A percentile compares a stretch with the other conserved stretches of the same genome.
These are phyloP conservation scores for Neohortaea acidophila DNA, from an alignment of 495 filamentous ascomycete genomes.

Conservation along the genomic window DNA sequence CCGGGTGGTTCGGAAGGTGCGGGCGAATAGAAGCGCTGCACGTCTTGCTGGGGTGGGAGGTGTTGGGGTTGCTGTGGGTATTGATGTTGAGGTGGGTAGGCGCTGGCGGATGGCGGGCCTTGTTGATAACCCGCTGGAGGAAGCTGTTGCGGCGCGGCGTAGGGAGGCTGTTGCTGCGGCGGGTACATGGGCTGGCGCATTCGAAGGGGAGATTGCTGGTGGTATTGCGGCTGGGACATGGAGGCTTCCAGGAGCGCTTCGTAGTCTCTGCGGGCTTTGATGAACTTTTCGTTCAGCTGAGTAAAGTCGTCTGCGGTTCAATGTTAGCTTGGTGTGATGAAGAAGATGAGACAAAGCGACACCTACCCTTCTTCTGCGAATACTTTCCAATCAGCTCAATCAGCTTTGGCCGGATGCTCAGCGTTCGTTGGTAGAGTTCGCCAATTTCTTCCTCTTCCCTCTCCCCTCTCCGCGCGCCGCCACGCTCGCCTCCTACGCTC, in stretches of 20 bases:
- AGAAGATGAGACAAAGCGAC: not conserved
- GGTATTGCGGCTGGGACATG: conserved; percentile 54
- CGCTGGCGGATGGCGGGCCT: conserved; percentile 14
- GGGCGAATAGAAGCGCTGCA: conserved; percentile 20
- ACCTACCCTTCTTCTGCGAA: conserved; percentile 89
- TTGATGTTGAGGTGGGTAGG: conserved; percentile 24
- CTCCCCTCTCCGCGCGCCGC: conserved; percentile 19
- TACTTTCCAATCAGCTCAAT: conserved; percentile 99
- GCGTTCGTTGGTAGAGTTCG: conserved; percentile 70
- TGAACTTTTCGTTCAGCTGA: conserved; percentile 96
- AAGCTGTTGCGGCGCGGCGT: conserved; percentile 33
- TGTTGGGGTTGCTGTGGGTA: conserved; percentile 30
- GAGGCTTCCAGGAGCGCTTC: conserved; percentile 89
- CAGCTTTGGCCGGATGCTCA: conserved; percentile 88
- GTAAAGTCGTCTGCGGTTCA: conserved; percentile 73
- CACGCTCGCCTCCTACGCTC: conserved; percentile 52
- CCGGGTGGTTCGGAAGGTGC: conserved; percentile 17
- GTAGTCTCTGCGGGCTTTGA: conserved; percentile 93
- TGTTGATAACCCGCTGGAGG: conserved; percentile 30
- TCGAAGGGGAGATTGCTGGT: conserved; percentile 53
- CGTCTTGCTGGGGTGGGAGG: conserved; percentile 20
- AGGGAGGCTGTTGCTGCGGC: conserved; percentile 28
- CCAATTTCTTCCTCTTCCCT: conserved; percentile 52
- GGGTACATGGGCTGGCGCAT: conserved; percentile 35
- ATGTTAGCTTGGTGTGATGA: not conserved